Evolutionary conservation across 2,329 filamentous ascomycete genomes (phyloP).

Genomic region (Botrytis tulipae): DNA sequence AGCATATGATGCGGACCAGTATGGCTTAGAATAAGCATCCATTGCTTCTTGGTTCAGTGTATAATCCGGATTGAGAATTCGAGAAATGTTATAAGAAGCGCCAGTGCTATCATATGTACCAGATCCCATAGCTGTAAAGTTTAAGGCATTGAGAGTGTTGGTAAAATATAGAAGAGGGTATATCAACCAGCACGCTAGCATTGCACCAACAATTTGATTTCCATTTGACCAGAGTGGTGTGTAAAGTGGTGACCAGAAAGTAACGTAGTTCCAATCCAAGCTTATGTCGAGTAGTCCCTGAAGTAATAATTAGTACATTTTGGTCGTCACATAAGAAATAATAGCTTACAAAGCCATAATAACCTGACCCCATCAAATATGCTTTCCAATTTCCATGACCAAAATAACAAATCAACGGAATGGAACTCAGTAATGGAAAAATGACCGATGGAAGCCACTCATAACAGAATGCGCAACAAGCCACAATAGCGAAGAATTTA

Average conservation of each 20-base stretch:
- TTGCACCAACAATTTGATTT: constrained; percentile 37
- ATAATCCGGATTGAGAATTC: constrained; percentile 53
- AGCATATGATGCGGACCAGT: constrained; percentile 43
- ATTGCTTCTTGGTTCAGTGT: constrained; percentile 30
- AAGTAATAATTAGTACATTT: neutral
- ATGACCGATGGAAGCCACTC: constrained; percentile 21
- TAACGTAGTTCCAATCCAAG: constrained; percentile 47
- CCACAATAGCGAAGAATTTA: constrained; percentile 37
- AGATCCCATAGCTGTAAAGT: constrained; percentile 46
- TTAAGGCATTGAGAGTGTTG: constrained; percentile 43
- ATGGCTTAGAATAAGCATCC: constrained; percentile 12
- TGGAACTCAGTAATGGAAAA: constrained; percentile 49
- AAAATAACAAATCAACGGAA: constrained; percentile 46
- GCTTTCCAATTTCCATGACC: constrained; percentile 47
- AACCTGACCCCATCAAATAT: constrained; percentile 49
- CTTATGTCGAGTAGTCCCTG: constrained; percentile 40
- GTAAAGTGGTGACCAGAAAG: constrained; percentile 29
- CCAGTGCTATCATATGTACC: constrained; percentile 64
- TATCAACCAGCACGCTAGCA: constrained; percentile 37
- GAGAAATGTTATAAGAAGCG: constrained; percentile 59
- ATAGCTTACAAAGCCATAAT: constrained; percentile 29
- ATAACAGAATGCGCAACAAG: constrained; percentile 23
- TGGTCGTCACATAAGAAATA: neutral
- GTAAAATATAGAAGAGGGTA: constrained; percentile 44
- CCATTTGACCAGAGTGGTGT: constrained; percentile 40